Percentiles rank a stretch among this genome's conserved stretches.
These are phyloP conservation scores for Xylariaceae sp. DNA, from an alignment of 2,329 filamentous ascomycete species.

Conservation along the genomic window DNA sequence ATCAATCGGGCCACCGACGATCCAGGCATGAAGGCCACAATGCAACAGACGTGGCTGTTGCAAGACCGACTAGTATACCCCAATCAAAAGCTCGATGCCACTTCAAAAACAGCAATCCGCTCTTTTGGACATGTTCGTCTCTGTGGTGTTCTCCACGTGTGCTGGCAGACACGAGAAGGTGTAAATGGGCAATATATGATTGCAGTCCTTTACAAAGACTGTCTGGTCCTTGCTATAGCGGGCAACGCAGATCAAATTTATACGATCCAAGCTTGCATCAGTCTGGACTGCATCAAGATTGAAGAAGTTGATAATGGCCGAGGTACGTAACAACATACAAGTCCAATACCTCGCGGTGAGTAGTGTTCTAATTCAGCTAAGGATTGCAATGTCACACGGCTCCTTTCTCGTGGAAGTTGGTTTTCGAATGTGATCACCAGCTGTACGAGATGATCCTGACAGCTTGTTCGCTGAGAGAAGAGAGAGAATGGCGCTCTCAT, in stretches of 20 bases:
- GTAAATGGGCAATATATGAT: slow-evolving; percentile 79
- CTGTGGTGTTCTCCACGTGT: slow-evolving; percentile 78
- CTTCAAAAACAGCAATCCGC: slow-evolving; percentile 64
- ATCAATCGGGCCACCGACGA: slow-evolving; percentile 86
- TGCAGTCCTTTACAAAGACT: slow-evolving; percentile 76
- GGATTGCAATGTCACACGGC: slow-evolving; percentile 84
- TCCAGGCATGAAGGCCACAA: slow-evolving; percentile 59
- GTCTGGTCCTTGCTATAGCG: slow-evolving; percentile 69
- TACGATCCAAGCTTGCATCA: slow-evolving; percentile 69
- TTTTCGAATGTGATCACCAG: slow-evolving; percentile 73
- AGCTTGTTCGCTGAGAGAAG: slow-evolving; percentile 77
- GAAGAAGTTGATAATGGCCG: slow-evolving; percentile 72
- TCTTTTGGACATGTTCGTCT: slow-evolving; percentile 75
- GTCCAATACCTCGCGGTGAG: not conserved
- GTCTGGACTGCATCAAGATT: slow-evolving; percentile 59
- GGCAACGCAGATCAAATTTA: slow-evolving; percentile 64
- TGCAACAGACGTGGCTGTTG: slow-evolving; percentile 80
- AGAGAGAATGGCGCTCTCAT: slow-evolving; percentile 72
- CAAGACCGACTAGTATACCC: slow-evolving; percentile 77
- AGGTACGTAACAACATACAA: slow-evolving; percentile 43
- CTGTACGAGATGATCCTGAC: slow-evolving; percentile 83
- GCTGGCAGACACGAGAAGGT: slow-evolving; percentile 68
- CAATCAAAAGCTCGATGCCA: slow-evolving; percentile 53
- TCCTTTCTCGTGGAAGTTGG: slow-evolving; percentile 85
- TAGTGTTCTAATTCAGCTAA: slow-evolving; percentile 32